A percentile compares a stretch with the other conserved stretches of the same genome.
Evolutionary conservation across 116 monocot genomes (phyloP).

Genomic region (Trichopus zeylanicus): DNA sequence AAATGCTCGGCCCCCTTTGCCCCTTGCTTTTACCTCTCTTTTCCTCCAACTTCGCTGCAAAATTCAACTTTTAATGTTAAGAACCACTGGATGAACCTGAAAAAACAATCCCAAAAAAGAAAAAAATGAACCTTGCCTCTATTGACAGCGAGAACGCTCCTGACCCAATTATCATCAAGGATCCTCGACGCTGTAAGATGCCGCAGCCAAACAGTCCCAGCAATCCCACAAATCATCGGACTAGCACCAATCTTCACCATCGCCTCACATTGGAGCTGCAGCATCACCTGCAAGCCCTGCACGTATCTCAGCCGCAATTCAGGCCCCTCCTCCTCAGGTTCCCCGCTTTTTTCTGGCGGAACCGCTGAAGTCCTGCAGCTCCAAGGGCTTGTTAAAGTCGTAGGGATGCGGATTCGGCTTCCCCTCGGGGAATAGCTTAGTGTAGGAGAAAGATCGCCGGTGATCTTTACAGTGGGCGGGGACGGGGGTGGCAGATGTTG

Average conservation of each 20-base stretch:
- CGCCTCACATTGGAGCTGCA: conserved; percentile 71
- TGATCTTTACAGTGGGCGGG: background rate
- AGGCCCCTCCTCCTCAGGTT: conserved; percentile 13
- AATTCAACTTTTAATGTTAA: background rate
- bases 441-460: background rate
- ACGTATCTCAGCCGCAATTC: conserved; percentile 55
- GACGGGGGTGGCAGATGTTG: conserved; percentile 1
- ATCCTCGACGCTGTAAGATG: conserved; percentile 32
- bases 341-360: background rate
- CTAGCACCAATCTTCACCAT: conserved; percentile 54
- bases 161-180: conserved; percentile 42
- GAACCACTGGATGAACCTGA: background rate
- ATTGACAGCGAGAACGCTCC: background rate
- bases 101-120: too few species aligned
- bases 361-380: conserved; percentile 45
- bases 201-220: conserved; percentile 49
- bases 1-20: conserved; percentile 15
- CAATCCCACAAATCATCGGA: conserved; percentile 42
- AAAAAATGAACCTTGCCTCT: background rate
- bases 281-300: conserved; percentile 83
- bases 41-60: background rate
- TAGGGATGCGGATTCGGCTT: conserved; percentile 6
- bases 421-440: background rate
- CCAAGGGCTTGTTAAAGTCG: background rate
- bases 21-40: conserved; percentile 7